Evolutionary conservation across 1,139 yeast species (phyloP).

Genomic region (Wickerhamomyces sp.): DNA sequence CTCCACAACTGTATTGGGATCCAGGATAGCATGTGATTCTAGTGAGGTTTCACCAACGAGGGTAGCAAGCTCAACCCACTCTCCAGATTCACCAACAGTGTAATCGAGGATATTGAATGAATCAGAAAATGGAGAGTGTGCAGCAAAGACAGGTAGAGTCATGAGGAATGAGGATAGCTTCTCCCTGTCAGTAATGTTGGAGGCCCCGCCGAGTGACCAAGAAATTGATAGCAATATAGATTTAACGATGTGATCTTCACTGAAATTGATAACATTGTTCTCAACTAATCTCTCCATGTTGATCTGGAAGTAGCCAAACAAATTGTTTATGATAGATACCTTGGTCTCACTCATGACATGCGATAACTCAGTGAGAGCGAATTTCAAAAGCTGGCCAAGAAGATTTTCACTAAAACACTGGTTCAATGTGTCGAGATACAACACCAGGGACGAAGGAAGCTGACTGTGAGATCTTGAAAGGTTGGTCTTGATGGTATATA

Average conservation of each 20-base stretch:
- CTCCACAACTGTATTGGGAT: constrained; percentile 66
- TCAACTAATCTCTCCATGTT: constrained; percentile 1
- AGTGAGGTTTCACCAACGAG: constrained; percentile 44
- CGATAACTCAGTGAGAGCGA: constrained; percentile 22
- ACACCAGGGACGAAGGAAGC: constrained; percentile 5
- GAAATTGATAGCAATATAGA: constrained; percentile 40
- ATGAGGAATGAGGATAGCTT: constrained; percentile 30
- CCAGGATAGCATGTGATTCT: constrained; percentile 58
- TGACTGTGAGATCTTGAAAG: constrained; percentile 15
- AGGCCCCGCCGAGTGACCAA: constrained; percentile 52
- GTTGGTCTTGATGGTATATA: constrained; percentile 10
- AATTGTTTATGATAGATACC: constrained; percentile 36
- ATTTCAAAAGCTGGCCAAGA: constrained; percentile 9
- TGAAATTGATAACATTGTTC: background rate
- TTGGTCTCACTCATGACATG: constrained; percentile 54
- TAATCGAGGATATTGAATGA: constrained; percentile 35
- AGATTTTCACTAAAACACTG: constrained; percentile 14
- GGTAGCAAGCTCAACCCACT: constrained; percentile 46
- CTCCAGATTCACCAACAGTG: constrained; percentile 53
- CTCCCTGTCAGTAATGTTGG: constrained; percentile 15
- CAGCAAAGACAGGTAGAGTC: constrained; percentile 29
- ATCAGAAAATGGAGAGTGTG: constrained; percentile 13
- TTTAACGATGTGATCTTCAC: constrained; percentile 20
- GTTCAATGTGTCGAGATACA: constrained; percentile 10
- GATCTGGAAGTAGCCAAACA: constrained; percentile 25